Evolutionary conservation across 2,329 filamentous ascomycete genomes (phyloP).

Genomic region (Epichloe sylvatica): DNA sequence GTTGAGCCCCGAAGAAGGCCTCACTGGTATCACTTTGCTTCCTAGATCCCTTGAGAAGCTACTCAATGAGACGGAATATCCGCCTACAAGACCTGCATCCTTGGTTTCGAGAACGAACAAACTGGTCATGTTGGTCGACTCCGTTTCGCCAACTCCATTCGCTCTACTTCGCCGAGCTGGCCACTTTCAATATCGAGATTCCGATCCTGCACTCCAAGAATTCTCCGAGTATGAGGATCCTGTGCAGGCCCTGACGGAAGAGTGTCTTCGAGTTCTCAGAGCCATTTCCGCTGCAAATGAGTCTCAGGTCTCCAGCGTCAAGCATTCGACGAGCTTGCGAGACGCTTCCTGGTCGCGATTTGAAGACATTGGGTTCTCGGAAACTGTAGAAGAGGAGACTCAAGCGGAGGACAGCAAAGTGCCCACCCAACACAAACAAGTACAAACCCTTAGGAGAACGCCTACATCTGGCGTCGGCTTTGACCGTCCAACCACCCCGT

Average conservation of each 20-base stretch:
- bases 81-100: conserved; percentile 62
- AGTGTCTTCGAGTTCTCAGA: conserved; percentile 80
- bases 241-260: conserved; percentile 74
- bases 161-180: conserved; percentile 77
- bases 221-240: conserved; percentile 87
- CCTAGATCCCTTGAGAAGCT: conserved; percentile 85
- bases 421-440: conserved; percentile 24
- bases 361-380: conserved; percentile 84
- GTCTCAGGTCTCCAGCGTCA: conserved; percentile 56
- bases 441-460: conserved; percentile 43
- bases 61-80: conserved; percentile 85
- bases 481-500: conserved; percentile 82
- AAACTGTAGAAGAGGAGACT: conserved; percentile 55
- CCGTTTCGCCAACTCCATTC: conserved; percentile 89
- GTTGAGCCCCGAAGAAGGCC: conserved; percentile 63
- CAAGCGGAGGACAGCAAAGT: conserved; percentile 40
- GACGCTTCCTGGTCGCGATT: conserved; percentile 96
- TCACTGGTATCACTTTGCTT: conserved; percentile 69
- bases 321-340: conserved; percentile 56
- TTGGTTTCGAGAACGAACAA: conserved; percentile 72
- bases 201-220: conserved; percentile 68
- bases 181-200: conserved; percentile 89
- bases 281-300: conserved; percentile 83
- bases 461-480: conserved; percentile 56
- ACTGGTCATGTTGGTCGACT: conserved; percentile 93